phyloP scores from a whole-genome alignment of 2,329 filamentous ascomycete genomes.

The Pyrenophora seminiperda region DNA sequence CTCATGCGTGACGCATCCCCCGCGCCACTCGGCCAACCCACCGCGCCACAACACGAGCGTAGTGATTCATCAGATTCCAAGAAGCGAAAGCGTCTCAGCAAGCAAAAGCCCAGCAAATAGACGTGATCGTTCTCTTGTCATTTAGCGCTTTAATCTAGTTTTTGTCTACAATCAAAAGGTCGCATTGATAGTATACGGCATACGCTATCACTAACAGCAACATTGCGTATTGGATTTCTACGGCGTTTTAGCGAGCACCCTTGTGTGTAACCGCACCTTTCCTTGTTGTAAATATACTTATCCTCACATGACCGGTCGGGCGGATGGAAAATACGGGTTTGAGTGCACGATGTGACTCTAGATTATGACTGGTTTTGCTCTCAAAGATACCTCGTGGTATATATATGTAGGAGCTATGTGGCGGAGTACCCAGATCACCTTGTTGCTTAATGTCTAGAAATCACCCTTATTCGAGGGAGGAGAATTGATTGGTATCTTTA shows the following conservation, averaged over 20 bases:
- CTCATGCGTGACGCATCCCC: constrained; percentile 44
- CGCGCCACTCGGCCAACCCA: constrained; percentile 32
- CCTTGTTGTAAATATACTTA: constrained; percentile 22
- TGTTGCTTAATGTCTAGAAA: constrained; percentile 15
- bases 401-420: constrained; percentile 6
- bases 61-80: constrained; percentile 44
- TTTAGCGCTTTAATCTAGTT: constrained; percentile 11
- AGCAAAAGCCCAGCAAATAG: constrained; percentile 39
- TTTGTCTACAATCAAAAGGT: constrained; percentile 1
- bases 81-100: constrained; percentile 45
- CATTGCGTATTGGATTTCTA: constrained; percentile 3
- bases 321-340: constrained; percentile 2
- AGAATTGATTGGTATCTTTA: constrained; percentile 5
- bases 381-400: neutral
- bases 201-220: too few relatives aligned
- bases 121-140: neutral
- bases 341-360: constrained; percentile 10
- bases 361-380: constrained; percentile 25
- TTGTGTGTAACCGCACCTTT: neutral
- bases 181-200: too few relatives aligned
- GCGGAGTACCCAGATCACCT: constrained; percentile 5
- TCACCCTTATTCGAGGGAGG: neutral
- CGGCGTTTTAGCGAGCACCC: constrained; percentile 8
- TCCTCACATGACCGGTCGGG: constrained; percentile 5
- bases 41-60: constrained; percentile 28